phyloP scores from a whole-genome alignment of 73 alveolate species.

The Paramecium octaurelia region DNA sequence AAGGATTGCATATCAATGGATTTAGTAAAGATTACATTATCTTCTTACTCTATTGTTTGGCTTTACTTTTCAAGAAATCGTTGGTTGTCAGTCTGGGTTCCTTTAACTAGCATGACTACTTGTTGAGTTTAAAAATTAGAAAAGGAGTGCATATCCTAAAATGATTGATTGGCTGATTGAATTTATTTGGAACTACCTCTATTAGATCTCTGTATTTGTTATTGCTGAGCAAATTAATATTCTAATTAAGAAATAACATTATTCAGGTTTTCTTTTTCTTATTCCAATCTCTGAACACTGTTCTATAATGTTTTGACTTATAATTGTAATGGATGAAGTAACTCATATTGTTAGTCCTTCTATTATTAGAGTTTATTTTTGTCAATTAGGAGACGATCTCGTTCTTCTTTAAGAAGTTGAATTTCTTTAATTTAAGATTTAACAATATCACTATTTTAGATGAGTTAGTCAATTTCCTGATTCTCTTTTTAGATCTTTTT shows the following conservation, averaged over 20 bases:
- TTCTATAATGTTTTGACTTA: neutral
- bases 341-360: neutral
- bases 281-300: neutral
- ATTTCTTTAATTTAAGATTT: neutral
- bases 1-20: neutral
- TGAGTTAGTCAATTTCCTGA: neutral
- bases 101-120: neutral
- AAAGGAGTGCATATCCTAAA: neutral
- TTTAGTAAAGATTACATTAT: neutral
- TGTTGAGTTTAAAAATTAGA: neutral
- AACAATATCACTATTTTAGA: neutral
- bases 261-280: neutral
- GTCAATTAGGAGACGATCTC: neutral
- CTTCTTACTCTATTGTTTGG: neutral
- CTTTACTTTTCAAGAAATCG: neutral
- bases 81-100: neutral
- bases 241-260: neutral
- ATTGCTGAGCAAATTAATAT: neutral
- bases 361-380: neutral
- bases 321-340: neutral
- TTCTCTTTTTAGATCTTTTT: neutral
- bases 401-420: neutral
- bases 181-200: neutral
- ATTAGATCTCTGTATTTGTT: neutral
- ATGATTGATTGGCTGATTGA: neutral